Conservation (phyloP, 768 basidiomycete genomes). For the Mycena maculata region DNA sequence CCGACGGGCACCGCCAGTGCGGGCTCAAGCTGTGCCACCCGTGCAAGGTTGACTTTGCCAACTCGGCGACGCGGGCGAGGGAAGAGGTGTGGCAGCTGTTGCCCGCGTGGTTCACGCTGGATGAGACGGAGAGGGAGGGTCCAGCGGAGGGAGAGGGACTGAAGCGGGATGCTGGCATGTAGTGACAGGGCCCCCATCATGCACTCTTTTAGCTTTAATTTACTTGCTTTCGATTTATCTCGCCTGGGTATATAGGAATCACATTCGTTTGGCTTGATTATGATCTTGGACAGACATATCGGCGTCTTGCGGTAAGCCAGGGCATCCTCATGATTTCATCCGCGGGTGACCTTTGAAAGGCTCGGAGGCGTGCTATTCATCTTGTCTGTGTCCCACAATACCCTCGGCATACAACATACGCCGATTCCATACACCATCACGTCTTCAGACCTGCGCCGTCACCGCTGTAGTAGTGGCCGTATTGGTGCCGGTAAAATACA, state of each 20-base stretch:
- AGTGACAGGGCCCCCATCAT: neutral
- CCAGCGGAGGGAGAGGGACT: neutral
- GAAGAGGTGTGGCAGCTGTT: slow-evolving; percentile 72
- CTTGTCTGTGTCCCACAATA: too few relatives aligned
- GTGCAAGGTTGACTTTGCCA: slow-evolving; percentile 62
- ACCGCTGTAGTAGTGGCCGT: neutral
- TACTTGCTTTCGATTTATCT: slow-evolving; percentile 9
- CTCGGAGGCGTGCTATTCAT: too few relatives aligned
- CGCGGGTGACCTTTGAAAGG: too few relatives aligned
- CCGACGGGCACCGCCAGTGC: slow-evolving; percentile 66
- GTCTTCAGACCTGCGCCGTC: neutral
- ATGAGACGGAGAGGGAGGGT: slow-evolving; percentile 21
- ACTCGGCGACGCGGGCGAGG: slow-evolving; percentile 53
- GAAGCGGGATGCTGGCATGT: neutral
- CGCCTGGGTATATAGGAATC: slow-evolving; percentile 17
- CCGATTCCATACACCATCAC: neutral
- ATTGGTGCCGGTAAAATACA: slow-evolving; percentile 7
- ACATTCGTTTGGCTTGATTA: slow-evolving; percentile 20
- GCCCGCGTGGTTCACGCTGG: slow-evolving; percentile 73
- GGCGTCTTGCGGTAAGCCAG: too few relatives aligned
- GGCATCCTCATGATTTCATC: too few relatives aligned
- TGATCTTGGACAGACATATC: neutral
- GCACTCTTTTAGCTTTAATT: slow-evolving; percentile 24
- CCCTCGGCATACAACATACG: too few relatives aligned
- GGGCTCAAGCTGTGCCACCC: slow-evolving; percentile 65